Percentiles rank a stretch among this genome's conserved stretches.
phyloP scores from a whole-genome alignment of 2,329 filamentous ascomycete genomes.

The Xylaria digitata region DNA sequence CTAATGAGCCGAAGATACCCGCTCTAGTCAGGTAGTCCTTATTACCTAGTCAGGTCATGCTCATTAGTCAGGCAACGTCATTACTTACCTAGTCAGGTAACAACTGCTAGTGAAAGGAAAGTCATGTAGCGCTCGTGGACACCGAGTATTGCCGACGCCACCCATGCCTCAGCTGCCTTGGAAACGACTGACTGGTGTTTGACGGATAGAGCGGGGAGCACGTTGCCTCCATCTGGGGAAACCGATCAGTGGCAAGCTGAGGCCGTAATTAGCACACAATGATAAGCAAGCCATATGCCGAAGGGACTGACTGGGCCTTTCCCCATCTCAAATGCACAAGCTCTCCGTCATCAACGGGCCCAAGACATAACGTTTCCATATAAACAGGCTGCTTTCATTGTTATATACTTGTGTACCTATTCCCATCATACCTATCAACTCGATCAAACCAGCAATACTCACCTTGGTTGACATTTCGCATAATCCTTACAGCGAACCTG shows the following conservation, averaged over 20 bases:
- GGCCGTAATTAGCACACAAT: constrained; percentile 25
- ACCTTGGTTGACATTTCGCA: constrained; percentile 6
- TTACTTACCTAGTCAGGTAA: constrained; percentile 2
- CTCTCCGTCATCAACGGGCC: constrained; percentile 6
- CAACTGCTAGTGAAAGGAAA: background rate
- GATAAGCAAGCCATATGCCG: constrained; percentile 8
- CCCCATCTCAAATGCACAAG: background rate
- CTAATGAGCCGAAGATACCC: constrained; percentile 47
- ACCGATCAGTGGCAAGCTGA: constrained; percentile 30
- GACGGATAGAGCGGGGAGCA: constrained; percentile 31
- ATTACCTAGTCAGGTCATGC: background rate
- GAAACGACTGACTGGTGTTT: constrained; percentile 36
- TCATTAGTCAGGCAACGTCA: background rate
- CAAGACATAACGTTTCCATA: constrained; percentile 4
- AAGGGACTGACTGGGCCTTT: constrained; percentile 1
- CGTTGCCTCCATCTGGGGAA: constrained; percentile 8
- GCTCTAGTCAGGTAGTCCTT: constrained; percentile 24
- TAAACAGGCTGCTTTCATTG: constrained; percentile 15
- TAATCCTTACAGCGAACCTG: background rate
- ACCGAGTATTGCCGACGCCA: constrained; percentile 41
- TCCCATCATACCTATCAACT: background rate
- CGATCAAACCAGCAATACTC: constrained; percentile 2
- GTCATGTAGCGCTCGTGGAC: background rate
- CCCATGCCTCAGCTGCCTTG: constrained; percentile 30
- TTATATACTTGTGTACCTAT: constrained; percentile 2